Evolutionary conservation across 2,329 filamentous ascomycete species (phyloP), one percentile per base, ranked within the genome.

Genomic region (Alternaria gaisen): DNA sequence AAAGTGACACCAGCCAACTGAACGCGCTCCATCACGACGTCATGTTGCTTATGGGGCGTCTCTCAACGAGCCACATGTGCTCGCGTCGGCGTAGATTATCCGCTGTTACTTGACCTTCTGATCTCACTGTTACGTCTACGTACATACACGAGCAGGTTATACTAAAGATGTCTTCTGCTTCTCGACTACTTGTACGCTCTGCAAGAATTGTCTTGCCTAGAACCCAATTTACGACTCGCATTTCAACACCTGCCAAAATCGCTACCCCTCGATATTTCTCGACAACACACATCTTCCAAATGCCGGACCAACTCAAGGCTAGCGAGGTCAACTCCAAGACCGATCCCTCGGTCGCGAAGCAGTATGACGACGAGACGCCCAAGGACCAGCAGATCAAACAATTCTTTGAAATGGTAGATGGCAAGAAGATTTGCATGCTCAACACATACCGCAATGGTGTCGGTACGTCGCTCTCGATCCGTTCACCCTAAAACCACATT

Each of bases 341-440:
- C 46, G 83, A 85, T 66, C 82, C 83, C 26, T 80, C 80, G 2
- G 80, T 84, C 57, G 64, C 79, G n/a, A 84, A 83, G 69, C 83
- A 85, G 70, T 83, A 78, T 54, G 83, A 85, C 69, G 75, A 69
- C 52, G 66, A 80, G 32, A 79, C 81, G 5, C 77, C 81, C 26
- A 77, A 77, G 32, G 76, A 78, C n/a, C 68, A 81, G 64, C 82
- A 84, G 62, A 80, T 83, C 68, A 73, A 82, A 53, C 81, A 84
- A 51, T 79, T 84, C 51, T 84, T 82, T 74, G 71, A 77, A 40
- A 72, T 82, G n/a, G 78, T 79, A 44, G 83, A 85, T 63, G 71
- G 73, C 38, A 75, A 81, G 56, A 83, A 83, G 66, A 79, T 83
- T 58, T 73, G 80, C 60, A 77, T 82, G 60, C 64, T 83, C 28